Conservation (phyloP, 2,329 filamentous ascomycete species). For the Ceratocystis alfenasii region DNA sequence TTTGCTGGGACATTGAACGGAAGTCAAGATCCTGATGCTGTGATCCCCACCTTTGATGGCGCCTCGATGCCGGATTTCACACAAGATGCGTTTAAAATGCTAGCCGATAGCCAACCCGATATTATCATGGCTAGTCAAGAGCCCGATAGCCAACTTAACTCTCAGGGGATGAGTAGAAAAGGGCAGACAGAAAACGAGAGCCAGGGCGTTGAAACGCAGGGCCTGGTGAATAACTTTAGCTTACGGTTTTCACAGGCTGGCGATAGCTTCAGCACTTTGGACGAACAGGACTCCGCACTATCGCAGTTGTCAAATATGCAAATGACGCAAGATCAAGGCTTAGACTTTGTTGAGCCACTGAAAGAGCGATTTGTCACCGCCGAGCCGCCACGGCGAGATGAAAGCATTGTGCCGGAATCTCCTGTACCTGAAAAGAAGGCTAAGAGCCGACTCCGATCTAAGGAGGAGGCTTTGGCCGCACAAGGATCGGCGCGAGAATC, state of each 20-base stretch:
- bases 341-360: slow-evolving; percentile 60
- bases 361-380: slow-evolving; percentile 49
- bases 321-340: slow-evolving; percentile 67
- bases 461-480: slow-evolving; percentile 28
- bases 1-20: slow-evolving; percentile 81
- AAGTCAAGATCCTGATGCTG: slow-evolving; percentile 36
- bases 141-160: slow-evolving; percentile 28
- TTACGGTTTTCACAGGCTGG: slow-evolving; percentile 49
- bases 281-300: neutral
- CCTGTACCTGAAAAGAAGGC: slow-evolving; percentile 38
- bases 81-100: slow-evolving; percentile 24
- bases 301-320: slow-evolving; percentile 19
- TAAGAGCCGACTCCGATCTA: slow-evolving; percentile 33
- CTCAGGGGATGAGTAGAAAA: slow-evolving; percentile 26
- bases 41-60: slow-evolving; percentile 23
- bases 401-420: slow-evolving; percentile 44
- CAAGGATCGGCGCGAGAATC: slow-evolving; percentile 29
- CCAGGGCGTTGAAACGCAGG: slow-evolving; percentile 25
- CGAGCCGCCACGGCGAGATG: slow-evolving; percentile 31
- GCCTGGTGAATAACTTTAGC: slow-evolving; percentile 17
- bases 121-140: slow-evolving; percentile 40
- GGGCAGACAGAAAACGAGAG: slow-evolving; percentile 28
- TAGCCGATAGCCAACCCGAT: slow-evolving; percentile 31
- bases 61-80: slow-evolving; percentile 20
- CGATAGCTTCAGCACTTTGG: slow-evolving; percentile 47